A percentile compares a stretch with the other conserved stretches of the same genome.
Conservation (phyloP, 306 rosid species). For the Cicer cuneatum region DNA sequence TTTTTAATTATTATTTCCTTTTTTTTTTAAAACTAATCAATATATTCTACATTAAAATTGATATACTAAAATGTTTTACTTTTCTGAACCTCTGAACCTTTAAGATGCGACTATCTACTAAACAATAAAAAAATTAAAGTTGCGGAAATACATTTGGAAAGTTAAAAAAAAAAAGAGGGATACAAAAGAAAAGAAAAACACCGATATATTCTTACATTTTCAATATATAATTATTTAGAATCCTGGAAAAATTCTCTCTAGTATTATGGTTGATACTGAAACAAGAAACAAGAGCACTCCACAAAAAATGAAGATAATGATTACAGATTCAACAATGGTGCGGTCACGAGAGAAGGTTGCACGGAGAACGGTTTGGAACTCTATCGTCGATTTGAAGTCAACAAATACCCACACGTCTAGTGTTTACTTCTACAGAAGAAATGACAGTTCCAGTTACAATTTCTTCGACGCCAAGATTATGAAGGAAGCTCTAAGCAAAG, state of each 20-base stretch:
- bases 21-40: too few relatives aligned
- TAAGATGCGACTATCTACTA: too few relatives aligned
- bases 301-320: conserved; percentile 44
- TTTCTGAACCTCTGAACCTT: too few relatives aligned
- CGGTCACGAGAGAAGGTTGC: conserved; percentile 61
- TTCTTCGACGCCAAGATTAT: conserved; percentile 63
- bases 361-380: conserved; percentile 64
- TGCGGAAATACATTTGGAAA: too few relatives aligned
- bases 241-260: too few relatives aligned
- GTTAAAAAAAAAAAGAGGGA: too few relatives aligned
- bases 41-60: too few relatives aligned
- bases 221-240: neutral
- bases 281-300: neutral
- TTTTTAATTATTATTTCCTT: too few relatives aligned
- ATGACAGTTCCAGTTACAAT: conserved; percentile 43
- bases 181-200: too few relatives aligned
- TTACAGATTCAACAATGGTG: conserved; percentile 70
- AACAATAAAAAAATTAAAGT: too few relatives aligned
- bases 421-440: conserved; percentile 66
- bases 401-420: conserved; percentile 73
- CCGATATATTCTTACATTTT: too few relatives aligned
- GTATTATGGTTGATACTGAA: neutral
- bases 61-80: too few relatives aligned
- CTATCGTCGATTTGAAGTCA: conserved; percentile 73
- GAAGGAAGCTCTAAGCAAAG: conserved; percentile 69